Base-by-base conservation (phyloP, 345 rosid genomes). In the Jatropha curcas region DNA sequence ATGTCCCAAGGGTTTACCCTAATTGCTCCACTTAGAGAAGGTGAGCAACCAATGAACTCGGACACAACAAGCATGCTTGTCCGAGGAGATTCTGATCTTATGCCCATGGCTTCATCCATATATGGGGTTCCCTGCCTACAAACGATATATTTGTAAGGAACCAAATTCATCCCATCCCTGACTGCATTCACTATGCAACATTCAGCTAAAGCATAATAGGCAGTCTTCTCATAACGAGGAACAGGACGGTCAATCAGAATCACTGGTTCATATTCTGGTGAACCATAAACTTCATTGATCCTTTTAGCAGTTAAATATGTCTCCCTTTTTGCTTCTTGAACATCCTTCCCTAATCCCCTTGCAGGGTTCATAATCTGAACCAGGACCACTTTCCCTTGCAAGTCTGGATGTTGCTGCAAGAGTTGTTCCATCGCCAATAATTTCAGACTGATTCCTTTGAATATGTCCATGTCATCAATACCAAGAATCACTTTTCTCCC, bases 141-240 rank as follows among this genome's bases (percentile, higher is more conserved):
- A 39, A 91, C 83, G 41, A 89, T 84, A 70, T 89, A 91, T 76
- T 91, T 89, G 73, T 91, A 89, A 27, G 93, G 90, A 33, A 91
- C 93, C 30, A 91, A 83, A 82, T 91, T 91, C 97, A 91, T 91
- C 67, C 97, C 97, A 52, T 91, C 97, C 79, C 97, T 82, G 66
- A 91, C 93, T 13, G 97, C 97, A 77, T 85, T 91, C 77, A 91
- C 93, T 52, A 91, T 70, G 79, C 97, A 91, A 62, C 92, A 89
- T 68, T 91, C 97, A 20, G 97, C 93, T 59, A 86, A 71, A 63
- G 93, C 87, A 79, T 91, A 91, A 70, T 91, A 91, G 1, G 97
- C 97, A 56, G 89, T 84, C 86, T 91, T 91, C 81, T 91, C 97
- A 64, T 80, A 84, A 51, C 92, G 93, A 0, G 89, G 89, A 72